A percentile compares a stretch with the other conserved stretches of the same genome.
These are phyloP conservation scores for Leccinum variabile DNA, from an alignment of 1,284 basidiomycete genomes.

Conservation along the genomic window DNA sequence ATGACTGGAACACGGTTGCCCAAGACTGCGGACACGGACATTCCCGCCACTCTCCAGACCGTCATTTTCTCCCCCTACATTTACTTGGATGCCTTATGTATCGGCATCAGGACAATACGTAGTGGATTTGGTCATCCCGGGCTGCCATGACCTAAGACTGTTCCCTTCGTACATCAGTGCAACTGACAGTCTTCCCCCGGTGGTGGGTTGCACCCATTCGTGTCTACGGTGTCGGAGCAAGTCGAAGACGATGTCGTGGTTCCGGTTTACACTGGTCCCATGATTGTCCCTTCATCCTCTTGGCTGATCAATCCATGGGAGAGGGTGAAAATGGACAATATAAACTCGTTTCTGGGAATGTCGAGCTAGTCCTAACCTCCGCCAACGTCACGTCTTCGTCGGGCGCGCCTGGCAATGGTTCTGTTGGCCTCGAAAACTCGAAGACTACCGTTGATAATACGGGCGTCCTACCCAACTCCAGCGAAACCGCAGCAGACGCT, in stretches of 20 bases:
- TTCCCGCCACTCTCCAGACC: slow-evolving; percentile 77
- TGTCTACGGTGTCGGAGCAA: too few relatives aligned
- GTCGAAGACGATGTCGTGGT: too few relatives aligned
- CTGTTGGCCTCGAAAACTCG: slow-evolving; percentile 33
- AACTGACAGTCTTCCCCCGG: too few relatives aligned
- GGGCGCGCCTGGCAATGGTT: slow-evolving; percentile 34
- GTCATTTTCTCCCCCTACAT: slow-evolving; percentile 76
- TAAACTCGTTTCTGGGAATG: slow-evolving; percentile 78
- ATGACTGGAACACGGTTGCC: slow-evolving; percentile 70
- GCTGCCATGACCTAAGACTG: too few relatives aligned
- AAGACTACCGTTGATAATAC: slow-evolving; percentile 50
- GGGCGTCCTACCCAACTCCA: slow-evolving; percentile 49
- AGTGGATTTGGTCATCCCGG: slow-evolving; percentile 41
- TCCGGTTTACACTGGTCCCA: too few relatives aligned
- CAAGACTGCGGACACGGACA: slow-evolving; percentile 63
- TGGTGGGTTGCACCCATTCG: too few relatives aligned
- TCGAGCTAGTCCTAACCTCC: slow-evolving; percentile 74
- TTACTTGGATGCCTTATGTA: slow-evolving; percentile 91
- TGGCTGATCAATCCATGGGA: too few relatives aligned
- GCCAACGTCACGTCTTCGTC: slow-evolving; percentile 44
- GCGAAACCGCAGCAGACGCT: slow-evolving; percentile 70
- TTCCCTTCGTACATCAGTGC: too few relatives aligned
- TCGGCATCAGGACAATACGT: slow-evolving; percentile 86
- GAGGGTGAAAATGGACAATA: slow-evolving; percentile 48
- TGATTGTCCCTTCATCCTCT: too few relatives aligned